These are phyloP conservation scores for Apiospora phragmitis DNA, from an alignment of 2,329 filamentous ascomycete genomes.

Conservation along the genomic window DNA sequence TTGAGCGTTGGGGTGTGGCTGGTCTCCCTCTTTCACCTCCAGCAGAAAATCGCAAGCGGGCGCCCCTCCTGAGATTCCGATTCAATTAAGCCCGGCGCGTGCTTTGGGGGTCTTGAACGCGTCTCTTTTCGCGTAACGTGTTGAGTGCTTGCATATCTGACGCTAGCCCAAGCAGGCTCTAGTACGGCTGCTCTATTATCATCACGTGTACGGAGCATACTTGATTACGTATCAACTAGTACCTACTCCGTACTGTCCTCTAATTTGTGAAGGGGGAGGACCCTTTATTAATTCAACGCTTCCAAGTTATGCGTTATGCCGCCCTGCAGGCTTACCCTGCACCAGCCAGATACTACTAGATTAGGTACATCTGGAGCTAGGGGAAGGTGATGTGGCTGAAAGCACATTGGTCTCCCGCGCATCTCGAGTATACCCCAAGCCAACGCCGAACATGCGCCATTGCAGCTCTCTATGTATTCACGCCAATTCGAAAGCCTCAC, in stretches of 20 bases:
- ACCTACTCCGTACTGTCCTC: not conserved
- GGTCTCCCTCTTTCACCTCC: not conserved
- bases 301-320: constrained; percentile 1
- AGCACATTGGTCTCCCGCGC: constrained; percentile 1
- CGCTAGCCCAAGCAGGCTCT: not conserved
- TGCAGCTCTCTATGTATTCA: not conserved
- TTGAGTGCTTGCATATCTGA: not conserved
- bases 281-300: not conserved
- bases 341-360: not conserved
- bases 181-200: not conserved
- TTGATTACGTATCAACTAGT: not conserved
- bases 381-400: constrained; percentile 8
- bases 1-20: constrained; percentile 8
- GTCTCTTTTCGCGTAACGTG: not conserved
- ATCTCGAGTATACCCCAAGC: constrained; percentile 2
- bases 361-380: not conserved
- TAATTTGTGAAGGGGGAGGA: not conserved
- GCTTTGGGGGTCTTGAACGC: not conserved
- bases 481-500: not conserved
- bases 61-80: constrained; percentile 9
- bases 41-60: constrained; percentile 9
- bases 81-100: constrained; percentile 3
- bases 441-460: constrained; percentile 4
- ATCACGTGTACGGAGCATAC: not conserved
- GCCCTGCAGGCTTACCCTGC: not conserved